Evolutionary conservation across 305 asterid species (phyloP).

Genomic region (Coffea humblotiana): DNA sequence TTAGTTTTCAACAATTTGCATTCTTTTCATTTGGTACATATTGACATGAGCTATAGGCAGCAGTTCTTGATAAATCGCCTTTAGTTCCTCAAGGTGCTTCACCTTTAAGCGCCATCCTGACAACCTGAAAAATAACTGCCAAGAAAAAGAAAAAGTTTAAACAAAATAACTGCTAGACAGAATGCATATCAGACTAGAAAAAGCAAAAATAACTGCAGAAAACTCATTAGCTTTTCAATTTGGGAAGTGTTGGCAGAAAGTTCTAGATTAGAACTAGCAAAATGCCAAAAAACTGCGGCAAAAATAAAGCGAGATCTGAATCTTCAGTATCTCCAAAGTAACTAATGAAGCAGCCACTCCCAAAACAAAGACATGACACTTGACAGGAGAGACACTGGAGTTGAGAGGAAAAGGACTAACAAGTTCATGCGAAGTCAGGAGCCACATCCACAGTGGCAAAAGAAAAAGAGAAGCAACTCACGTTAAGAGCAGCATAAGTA

Average conservation of each 20-base stretch:
- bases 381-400: background rate
- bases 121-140: slow-evolving; percentile 15
- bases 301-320: no score
- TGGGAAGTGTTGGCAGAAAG: background rate
- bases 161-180: background rate
- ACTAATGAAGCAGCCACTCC: background rate
- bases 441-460: background rate
- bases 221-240: background rate
- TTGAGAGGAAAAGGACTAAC: background rate
- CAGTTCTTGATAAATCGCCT: background rate
- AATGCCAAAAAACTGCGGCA: background rate
- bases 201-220: background rate
- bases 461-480: background rate
- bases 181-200: background rate
- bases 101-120: slow-evolving; percentile 12
- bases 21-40: background rate
- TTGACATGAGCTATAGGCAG: background rate
- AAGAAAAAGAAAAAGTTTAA: background rate
- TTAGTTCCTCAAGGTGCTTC: background rate
- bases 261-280: no score
- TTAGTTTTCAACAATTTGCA: background rate
- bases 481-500: background rate
- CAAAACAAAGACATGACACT: background rate
- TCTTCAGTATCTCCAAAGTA: background rate
- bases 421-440: background rate